Base-by-base conservation (phyloP, 176 grass and related monocot genomes). In the bread wheat (Triticum aestivum) region DNA sequence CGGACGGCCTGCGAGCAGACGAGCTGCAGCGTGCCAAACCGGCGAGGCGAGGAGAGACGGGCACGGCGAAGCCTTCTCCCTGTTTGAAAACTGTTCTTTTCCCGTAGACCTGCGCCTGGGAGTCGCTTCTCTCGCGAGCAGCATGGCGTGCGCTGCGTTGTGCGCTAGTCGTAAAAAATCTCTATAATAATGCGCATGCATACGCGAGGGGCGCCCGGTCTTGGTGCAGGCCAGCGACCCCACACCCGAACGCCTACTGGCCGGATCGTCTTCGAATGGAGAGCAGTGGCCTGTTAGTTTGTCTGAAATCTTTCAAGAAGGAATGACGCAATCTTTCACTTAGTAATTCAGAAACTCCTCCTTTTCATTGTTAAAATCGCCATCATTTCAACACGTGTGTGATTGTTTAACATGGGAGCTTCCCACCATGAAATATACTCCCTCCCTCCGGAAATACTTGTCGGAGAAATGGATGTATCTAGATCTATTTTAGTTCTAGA, bases 11-110 rank as follows among this genome's bases (percentile, higher is more conserved):
- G n/a, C 1, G n/a, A 75, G 72, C 3, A 14, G 92, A 92, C 90
- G 85, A 92, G 93, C 93, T 71, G 80, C 82, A 86, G 79, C 69
- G 11, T 62, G 86, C 90, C 88, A 80, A 94, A 90, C 90, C 44
- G 59, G 20, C 27, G 62, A 80, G 67, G 29, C 39, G 9, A 49
- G 8, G 15, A 27, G 89, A 84, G 21, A 39, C 47, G 67, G 58
- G 47, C 37, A 83, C 85, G 75, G 75, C 74, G 67, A 54, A 18
- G 17, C n/a, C 21, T 77, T 54, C 37, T 78, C 63, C 65, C 73
- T 5, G 26, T 75, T 32, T 41, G 45, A 78, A 74, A 83, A 65
- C 9, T 38, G 42, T 75, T 37, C 8, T 26, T 21, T 9, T 45
- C 17, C 42, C 69, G 6, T 32, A 52, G 79, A 44, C 24, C 13